Percentiles rank a stretch among this genome's conserved stretches.
phyloP scores from a whole-genome alignment of 371 early-diverging fungal genomes.

The Mucor sp. region DNA sequence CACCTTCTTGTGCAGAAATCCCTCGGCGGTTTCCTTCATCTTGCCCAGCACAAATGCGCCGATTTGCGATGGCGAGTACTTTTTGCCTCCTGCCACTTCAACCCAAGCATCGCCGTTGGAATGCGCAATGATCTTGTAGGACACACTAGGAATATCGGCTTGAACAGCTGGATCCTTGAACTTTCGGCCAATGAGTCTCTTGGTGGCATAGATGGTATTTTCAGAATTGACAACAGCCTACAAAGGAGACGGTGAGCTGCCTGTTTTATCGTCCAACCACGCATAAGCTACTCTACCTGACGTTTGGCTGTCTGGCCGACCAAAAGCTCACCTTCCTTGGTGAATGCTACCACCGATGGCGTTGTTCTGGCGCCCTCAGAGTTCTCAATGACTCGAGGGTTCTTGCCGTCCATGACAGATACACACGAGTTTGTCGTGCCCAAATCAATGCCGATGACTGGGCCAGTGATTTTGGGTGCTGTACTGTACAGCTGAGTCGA shows the following conservation, averaged over 20 bases:
- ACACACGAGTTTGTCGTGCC: constrained; percentile 99
- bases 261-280: not conserved
- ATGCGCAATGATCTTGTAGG: constrained; percentile 90
- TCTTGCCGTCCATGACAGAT: constrained; percentile 93
- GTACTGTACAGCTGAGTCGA: not conserved
- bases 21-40: constrained; percentile 95
- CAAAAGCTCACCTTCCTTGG: constrained; percentile 83
- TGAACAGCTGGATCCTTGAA: constrained; percentile 87
- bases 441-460: constrained; percentile 97
- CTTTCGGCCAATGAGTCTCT: constrained; percentile 95
- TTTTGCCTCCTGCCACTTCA: constrained; percentile 80
- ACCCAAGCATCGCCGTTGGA: constrained; percentile 97
- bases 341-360: constrained; percentile 92
- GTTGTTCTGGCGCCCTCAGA: constrained; percentile 93
- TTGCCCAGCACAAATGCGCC: constrained; percentile 94
- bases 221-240: constrained; percentile 88
- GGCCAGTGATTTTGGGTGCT: constrained; percentile 63
- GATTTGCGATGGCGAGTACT: constrained; percentile 95
- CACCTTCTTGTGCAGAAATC: constrained; percentile 81
- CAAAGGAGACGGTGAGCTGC: not conserved
- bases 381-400: constrained; percentile 93
- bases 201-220: constrained; percentile 92
- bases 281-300: constrained; percentile 51
- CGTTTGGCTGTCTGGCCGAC: constrained; percentile 95
- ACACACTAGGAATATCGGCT: constrained; percentile 82